A percentile compares a stretch with the other conserved stretches of the same genome.
phyloP scores from a whole-genome alignment of 768 basidiomycete species.

The Lepiota brunneoincarnata region DNA sequence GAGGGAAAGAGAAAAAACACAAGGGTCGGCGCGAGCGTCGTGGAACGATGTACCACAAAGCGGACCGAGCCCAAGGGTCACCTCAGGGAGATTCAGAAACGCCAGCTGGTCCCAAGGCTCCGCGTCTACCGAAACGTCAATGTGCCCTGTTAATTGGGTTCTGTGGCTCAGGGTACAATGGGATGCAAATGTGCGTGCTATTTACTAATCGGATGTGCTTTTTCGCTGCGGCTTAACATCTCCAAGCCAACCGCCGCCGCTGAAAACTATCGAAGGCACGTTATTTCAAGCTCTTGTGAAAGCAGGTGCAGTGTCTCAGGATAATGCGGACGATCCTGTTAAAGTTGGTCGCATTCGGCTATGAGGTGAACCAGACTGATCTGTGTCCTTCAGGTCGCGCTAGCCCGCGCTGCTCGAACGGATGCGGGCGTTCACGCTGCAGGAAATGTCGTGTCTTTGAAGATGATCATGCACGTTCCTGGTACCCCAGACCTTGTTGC shows the following conservation, averaged over 20 bases:
- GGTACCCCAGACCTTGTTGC: slow-evolving; percentile 66
- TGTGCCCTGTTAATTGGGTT: slow-evolving; percentile 87
- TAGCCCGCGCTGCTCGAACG: slow-evolving; percentile 89
- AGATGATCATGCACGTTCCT: slow-evolving; percentile 80
- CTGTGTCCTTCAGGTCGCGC: slow-evolving; percentile 55
- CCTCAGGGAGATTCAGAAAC: slow-evolving; percentile 18
- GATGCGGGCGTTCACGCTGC: slow-evolving; percentile 98
- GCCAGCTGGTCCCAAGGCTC: slow-evolving; percentile 38
- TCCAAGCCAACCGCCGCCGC: slow-evolving; percentile 61
- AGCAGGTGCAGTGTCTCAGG: slow-evolving; percentile 90
- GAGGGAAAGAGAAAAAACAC: slow-evolving; percentile 29
- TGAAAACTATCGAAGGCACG: slow-evolving; percentile 84
- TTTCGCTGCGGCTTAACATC: not conserved
- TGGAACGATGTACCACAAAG: slow-evolving; percentile 37
- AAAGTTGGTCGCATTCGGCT: slow-evolving; percentile 50
- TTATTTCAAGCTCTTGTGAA: slow-evolving; percentile 86
- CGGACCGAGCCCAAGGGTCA: slow-evolving; percentile 18
- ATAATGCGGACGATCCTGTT: slow-evolving; percentile 87
- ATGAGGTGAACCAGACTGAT: slow-evolving; percentile 1
- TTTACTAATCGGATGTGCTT: not conserved
- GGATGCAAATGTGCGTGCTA: slow-evolving; percentile 89
- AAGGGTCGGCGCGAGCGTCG: slow-evolving; percentile 42
- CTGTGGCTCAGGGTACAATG: slow-evolving; percentile 87
- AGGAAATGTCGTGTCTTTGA: slow-evolving; percentile 89
- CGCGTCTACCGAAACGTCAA: slow-evolving; percentile 77